phyloP scores from a whole-genome alignment of 2,329 filamentous ascomycete species.

The Fusarium fujikuroi region DNA sequence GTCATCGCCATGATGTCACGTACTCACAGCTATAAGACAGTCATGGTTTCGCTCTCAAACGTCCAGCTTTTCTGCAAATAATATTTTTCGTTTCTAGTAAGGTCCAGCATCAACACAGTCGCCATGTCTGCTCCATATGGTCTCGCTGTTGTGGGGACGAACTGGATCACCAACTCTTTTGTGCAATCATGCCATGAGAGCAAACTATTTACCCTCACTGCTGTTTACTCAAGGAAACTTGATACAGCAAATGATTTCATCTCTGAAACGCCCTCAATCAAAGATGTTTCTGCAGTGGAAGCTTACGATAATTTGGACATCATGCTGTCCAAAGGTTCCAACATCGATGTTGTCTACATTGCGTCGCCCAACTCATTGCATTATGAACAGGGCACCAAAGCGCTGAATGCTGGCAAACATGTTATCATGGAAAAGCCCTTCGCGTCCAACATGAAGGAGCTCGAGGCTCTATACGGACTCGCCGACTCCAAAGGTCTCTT shows the following conservation, averaged over 20 bases:
- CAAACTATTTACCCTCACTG: constrained; percentile 17
- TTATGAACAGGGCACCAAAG: constrained; percentile 23
- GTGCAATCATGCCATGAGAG: constrained; percentile 35
- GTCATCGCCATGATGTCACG: neutral
- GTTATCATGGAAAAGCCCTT: constrained; percentile 38
- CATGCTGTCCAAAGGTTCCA: constrained; percentile 9
- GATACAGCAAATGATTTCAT: constrained; percentile 29
- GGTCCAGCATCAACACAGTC: neutral
- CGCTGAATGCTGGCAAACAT: constrained; percentile 21
- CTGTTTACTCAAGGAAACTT: constrained; percentile 30
- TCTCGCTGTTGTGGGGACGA: constrained; percentile 34
- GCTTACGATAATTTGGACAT: constrained; percentile 24
- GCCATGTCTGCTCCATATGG: constrained; percentile 29
- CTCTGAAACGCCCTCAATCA: constrained; percentile 24
- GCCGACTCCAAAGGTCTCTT: constrained; percentile 27
- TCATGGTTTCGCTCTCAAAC: neutral
- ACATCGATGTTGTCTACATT: constrained; percentile 28
- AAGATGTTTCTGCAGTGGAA: neutral
- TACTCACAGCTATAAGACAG: neutral
- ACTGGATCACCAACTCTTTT: constrained; percentile 39
- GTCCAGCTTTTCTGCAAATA: fast-evolving
- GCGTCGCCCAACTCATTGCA: constrained; percentile 37
- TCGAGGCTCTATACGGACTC: constrained; percentile 20
- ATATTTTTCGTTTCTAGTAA: no score
- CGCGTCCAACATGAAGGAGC: constrained; percentile 26